phyloP scores from a whole-genome alignment of 2,329 filamentous ascomycete genomes.

The Botrytis porri region DNA sequence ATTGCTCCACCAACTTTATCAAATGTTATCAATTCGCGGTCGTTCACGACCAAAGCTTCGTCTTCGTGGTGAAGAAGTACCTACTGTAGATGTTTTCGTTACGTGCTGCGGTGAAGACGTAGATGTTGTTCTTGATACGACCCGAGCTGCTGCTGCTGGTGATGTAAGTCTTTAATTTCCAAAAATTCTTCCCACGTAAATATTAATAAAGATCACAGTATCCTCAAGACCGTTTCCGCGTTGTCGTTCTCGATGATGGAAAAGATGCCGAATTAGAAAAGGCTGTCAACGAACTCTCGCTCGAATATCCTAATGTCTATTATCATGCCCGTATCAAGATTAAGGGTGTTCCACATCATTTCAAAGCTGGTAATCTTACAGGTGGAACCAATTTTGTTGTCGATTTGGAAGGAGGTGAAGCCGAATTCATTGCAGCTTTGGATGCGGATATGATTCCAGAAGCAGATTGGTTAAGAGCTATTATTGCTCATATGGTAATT shows the following conservation, averaged over 20 bases:
- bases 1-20: slow-evolving; percentile 56
- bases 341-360: slow-evolving; percentile 46
- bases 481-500: slow-evolving; percentile 56
- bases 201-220: slow-evolving; percentile 38
- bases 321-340: slow-evolving; percentile 46
- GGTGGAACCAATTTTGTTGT: slow-evolving; percentile 53
- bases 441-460: slow-evolving; percentile 69
- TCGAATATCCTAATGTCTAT: slow-evolving; percentile 44
- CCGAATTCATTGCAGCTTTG: slow-evolving; percentile 58
- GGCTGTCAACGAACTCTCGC: slow-evolving; percentile 40
- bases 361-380: slow-evolving; percentile 65
- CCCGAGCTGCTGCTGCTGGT: slow-evolving; percentile 51
- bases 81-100: slow-evolving; percentile 56
- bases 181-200: neutral
- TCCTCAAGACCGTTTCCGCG: slow-evolving; percentile 50
- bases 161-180: slow-evolving; percentile 39
- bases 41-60: slow-evolving; percentile 52
- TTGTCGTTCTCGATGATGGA: slow-evolving; percentile 56
- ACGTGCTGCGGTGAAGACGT: slow-evolving; percentile 57
- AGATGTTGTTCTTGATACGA: slow-evolving; percentile 47
- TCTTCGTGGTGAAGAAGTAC: slow-evolving; percentile 38
- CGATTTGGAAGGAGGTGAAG: slow-evolving; percentile 46
- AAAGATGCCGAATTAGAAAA: slow-evolving; percentile 44
- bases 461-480: slow-evolving; percentile 55
- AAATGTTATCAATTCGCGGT: slow-evolving; percentile 55